These are phyloP conservation scores for Triangularia setosa DNA, from an alignment of 2,329 filamentous ascomycete species.

Conservation along the genomic window DNA sequence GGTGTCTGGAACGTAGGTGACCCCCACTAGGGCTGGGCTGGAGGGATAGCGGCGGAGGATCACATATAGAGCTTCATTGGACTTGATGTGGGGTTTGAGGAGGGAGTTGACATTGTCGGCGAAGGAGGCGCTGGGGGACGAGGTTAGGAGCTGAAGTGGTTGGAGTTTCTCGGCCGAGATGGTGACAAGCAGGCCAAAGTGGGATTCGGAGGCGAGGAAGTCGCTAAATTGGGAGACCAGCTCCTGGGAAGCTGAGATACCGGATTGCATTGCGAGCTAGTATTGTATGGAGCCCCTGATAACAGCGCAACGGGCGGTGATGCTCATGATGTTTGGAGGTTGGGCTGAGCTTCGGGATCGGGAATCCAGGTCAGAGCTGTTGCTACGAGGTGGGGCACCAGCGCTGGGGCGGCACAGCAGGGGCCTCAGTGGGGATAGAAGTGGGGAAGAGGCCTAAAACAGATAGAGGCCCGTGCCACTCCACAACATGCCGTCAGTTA, in stretches of 20 bases:
- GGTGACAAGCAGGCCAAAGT: constrained; percentile 68
- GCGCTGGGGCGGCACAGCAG: too few relatives aligned
- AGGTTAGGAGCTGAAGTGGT: constrained; percentile 50
- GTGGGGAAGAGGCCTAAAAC: neutral
- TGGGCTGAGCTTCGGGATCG: neutral
- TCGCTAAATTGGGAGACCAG: constrained; percentile 69
- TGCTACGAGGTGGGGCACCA: neutral
- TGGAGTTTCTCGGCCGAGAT: constrained; percentile 67
- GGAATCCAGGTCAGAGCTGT: neutral
- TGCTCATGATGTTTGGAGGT: neutral
- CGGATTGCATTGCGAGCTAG: constrained; percentile 26
- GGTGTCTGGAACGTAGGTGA: constrained; percentile 75
- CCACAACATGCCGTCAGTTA: too few relatives aligned
- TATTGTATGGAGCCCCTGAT: too few relatives aligned
- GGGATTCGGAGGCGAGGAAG: constrained; percentile 57
- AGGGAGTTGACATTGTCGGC: constrained; percentile 55
- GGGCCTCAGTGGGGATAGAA: too few relatives aligned
- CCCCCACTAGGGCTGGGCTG: constrained; percentile 58
- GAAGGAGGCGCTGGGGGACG: constrained; percentile 57
- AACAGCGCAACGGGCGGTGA: neutral
- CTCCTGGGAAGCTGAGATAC: constrained; percentile 65
- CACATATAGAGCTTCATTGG: constrained; percentile 67
- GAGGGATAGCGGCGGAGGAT: constrained; percentile 65
- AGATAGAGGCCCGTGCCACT: too few relatives aligned
- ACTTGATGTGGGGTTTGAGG: constrained; percentile 60